Base-by-base conservation (phyloP, 495 filamentous ascomycete species). In the Penicillium paradoxum region DNA sequence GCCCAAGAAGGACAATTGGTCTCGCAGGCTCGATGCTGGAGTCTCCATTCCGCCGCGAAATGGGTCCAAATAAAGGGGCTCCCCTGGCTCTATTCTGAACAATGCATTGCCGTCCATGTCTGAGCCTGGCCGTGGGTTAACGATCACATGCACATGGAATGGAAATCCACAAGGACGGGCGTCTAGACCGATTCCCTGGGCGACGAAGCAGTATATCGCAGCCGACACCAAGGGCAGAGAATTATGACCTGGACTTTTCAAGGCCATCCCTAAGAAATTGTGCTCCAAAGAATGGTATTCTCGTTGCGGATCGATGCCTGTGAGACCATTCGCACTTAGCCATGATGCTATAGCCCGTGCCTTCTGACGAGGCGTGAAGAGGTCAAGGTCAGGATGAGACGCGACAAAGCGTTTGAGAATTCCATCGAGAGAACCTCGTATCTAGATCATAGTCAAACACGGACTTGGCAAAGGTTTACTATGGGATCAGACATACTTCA, bases 41-140 rank as follows among this genome's bases (percentile, higher is more conserved):
- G 88, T 80, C 69, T 95, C 90, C 7, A 75, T 62, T 32, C 83
- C 77, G 14, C 82, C 85, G 42, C 83, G 78, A 64, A 87, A 96
- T 1, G 91, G 91, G 59, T 97, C 90, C 53, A 96, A 72, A 66
- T 89, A 95, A 79, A 95, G 89, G 8, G 73, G 74, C 45, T 79
- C 67, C 11, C 69, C 68, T 34, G 65, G 59, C n/a, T 62, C 40
- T 66, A 71, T 43, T 73, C 52, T 50, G 57, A 69, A 49, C 60
- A 80, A 46, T 62, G 73, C 32, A 73, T 81, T 64, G 68, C 83
- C 85, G 49, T 90, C 80, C 39, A 91, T 76, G 29, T 85, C 84
- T 49, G 78, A 59, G 0, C 82, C 80, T 3, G 67, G 54, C 0
- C 77, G 75, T 0, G 87, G 79, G 42, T 76, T 73, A 14, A 96